Evolutionary conservation across 805 yeast species (phyloP), one percentile per base, ranked within the genome.

Genomic region (Yamadazyma phyllophila): DNA sequence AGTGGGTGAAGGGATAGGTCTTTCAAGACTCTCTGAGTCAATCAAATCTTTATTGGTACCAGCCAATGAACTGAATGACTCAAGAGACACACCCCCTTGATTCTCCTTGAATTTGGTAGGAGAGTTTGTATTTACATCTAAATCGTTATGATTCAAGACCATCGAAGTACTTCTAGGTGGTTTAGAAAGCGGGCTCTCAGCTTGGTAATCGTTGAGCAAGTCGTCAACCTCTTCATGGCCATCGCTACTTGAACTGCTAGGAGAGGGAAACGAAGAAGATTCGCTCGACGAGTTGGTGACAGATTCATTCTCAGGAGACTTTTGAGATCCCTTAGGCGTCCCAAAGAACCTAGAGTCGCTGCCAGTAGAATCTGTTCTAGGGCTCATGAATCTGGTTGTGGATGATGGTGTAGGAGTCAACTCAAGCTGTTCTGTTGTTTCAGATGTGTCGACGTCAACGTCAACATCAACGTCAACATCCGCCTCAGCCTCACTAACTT

Each of bases 141-240:
- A 17, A n/a, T 16, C 34, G 15, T 14, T 26, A 5, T 36, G n/a
- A 13, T 36, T 12, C 24, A 34, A 24, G 11, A 34, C 10, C 30
- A 27, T 26, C 10, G 44, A 34, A 20, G 45, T 14, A n/a, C 11
- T 42, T 8, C 36, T 13, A 26, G 45, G 36, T 17, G 40, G 39
- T 15, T 39, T 34, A 7, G 47, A 44, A 7, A 44, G 30, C 14
- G 54, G 54, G 40, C 54, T 51, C 11, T 45, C 50, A 24, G 34
- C 39, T 37, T 46, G 42, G 24, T 51, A 51, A 20, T 46, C 52
- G 39, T 48, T 51, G 5, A 51, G 37, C n/a, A 51, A 43, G 32
- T 51, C 54, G 36, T 48, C 48, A 15, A 45, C 45, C 17, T 46
- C 45, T 16, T 46, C 47, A 12, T 39, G 37, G 1, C 49, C 44